Evolutionary conservation across 1,284 basidiomycete species (phyloP).

Genomic region (Sporisorium scitamineum): DNA sequence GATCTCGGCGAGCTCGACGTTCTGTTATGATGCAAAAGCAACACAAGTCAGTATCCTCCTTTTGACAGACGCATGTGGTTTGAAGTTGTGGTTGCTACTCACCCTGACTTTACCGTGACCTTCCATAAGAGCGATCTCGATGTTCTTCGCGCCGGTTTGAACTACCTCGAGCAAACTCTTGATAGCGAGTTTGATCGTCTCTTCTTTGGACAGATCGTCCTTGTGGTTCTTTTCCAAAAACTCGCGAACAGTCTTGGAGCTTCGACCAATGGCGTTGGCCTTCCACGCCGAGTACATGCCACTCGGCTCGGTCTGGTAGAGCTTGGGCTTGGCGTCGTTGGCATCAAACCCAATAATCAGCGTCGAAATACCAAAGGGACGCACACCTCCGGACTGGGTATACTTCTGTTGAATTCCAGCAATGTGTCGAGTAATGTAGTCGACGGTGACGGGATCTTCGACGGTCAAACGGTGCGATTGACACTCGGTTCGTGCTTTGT

Average conservation of each 20-base stretch:
- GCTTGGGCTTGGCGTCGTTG: slow-evolving; percentile 84
- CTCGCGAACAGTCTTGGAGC: slow-evolving; percentile 97
- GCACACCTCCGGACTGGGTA: slow-evolving; percentile 98
- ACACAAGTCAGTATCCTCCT: background rate
- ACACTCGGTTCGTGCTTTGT: slow-evolving; percentile 97
- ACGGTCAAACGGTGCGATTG: slow-evolving; percentile 97
- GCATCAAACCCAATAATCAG: slow-evolving; percentile 98
- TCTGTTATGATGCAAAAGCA: background rate
- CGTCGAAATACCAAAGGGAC: slow-evolving; percentile 97
- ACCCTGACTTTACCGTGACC: slow-evolving; percentile 58
- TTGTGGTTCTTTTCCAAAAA: slow-evolving; percentile 99
- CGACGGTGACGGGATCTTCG: slow-evolving; percentile 96
- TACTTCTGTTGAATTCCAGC: slow-evolving; percentile 99
- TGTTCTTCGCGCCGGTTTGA: slow-evolving; percentile 95
- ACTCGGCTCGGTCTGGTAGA: slow-evolving; percentile 97
- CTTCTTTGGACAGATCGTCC: slow-evolving; percentile 86
- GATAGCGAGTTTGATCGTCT: slow-evolving; percentile 92
- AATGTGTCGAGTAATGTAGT: slow-evolving; percentile 98
- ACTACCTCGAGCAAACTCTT: slow-evolving; percentile 98
- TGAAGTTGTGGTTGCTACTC: background rate
- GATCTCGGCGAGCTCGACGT: slow-evolving; percentile 64
- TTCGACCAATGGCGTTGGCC: slow-evolving; percentile 97
- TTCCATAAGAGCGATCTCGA: slow-evolving; percentile 67
- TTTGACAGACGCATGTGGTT: too few species aligned
- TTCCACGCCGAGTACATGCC: slow-evolving; percentile 99